Conservation (phyloP, 2,329 filamentous ascomycete species). For the Talaromyces sp. region DNA sequence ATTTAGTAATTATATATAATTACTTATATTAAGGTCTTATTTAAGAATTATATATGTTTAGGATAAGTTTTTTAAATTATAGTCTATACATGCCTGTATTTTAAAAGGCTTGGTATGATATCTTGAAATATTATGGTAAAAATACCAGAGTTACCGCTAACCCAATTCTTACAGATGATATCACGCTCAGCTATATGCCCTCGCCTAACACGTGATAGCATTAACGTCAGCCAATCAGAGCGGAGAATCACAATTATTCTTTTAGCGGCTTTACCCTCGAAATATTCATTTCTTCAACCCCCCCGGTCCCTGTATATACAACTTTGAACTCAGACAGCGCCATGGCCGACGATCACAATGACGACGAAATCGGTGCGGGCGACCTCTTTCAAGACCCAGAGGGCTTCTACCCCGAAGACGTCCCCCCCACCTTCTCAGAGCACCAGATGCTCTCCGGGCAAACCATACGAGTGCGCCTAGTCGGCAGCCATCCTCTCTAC, state of each 20-base stretch:
- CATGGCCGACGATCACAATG: constrained; percentile 22
- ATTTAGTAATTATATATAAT: too few relatives aligned
- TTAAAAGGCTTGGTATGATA: not conserved
- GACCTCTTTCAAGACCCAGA: constrained; percentile 74
- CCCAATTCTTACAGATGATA: not conserved
- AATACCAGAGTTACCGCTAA: not conserved
- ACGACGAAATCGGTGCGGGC: constrained; percentile 20
- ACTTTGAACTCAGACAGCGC: not conserved
- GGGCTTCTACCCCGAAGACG: constrained; percentile 73
- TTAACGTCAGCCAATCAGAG: constrained; percentile 8
- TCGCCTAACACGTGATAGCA: not conserved
- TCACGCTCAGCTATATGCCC: not conserved
- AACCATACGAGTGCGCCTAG: constrained; percentile 65
- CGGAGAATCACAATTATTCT: not conserved
- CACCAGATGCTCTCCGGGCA: constrained; percentile 65
- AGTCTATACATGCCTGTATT: too few relatives aligned
- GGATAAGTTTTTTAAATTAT: too few relatives aligned
- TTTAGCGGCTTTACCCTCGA: not conserved
- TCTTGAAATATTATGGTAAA: not conserved
- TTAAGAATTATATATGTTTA: too few relatives aligned
- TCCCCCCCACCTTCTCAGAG: constrained; percentile 65
- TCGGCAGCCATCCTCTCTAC: constrained; percentile 84
- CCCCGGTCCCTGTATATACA: not conserved
- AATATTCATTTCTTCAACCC: not conserved
- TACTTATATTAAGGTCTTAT: too few relatives aligned